Evolutionary conservation across 176 grass and related monocot genomes (phyloP).

Genomic region (Raddia distichophylla): DNA sequence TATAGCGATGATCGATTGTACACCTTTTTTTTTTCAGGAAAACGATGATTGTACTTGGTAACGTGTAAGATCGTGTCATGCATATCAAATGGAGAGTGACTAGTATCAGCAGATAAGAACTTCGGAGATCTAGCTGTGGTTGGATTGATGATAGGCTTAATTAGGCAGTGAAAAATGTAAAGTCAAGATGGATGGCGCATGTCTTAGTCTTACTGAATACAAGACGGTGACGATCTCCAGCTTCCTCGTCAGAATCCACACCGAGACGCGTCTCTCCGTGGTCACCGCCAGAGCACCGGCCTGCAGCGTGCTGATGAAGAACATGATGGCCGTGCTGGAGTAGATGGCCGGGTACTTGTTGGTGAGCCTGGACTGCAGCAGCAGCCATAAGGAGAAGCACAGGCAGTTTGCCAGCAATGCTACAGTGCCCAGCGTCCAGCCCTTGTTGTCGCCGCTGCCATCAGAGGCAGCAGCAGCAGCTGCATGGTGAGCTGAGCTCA

Average conservation of each 20-base stretch:
- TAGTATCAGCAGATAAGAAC: neutral
- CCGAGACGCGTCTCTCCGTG: constrained; percentile 46
- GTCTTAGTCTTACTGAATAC: constrained; percentile 54
- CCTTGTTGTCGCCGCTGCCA: constrained; percentile 10
- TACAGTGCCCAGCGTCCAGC: constrained; percentile 65
- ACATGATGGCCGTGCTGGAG: constrained; percentile 80
- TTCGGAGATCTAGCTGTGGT: neutral
- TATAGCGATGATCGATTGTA: neutral
- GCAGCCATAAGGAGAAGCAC: constrained; percentile 72
- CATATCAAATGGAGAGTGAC: neutral
- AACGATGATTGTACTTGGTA: too few relatives aligned
- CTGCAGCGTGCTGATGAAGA: constrained; percentile 79
- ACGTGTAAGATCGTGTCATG: neutral
- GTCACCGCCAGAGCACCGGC: constrained; percentile 40
- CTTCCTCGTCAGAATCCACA: constrained; percentile 59
- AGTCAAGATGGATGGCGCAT: neutral
- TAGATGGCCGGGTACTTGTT: constrained; percentile 84
- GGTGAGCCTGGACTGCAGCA: constrained; percentile 62
- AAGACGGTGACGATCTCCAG: constrained; percentile 65
- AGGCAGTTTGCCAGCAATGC: constrained; percentile 62
- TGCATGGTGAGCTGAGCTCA: neutral
- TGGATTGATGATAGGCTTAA: neutral
- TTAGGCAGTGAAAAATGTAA: neutral
- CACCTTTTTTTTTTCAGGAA: too few relatives aligned
- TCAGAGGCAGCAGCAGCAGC: neutral